Base-by-base conservation (phyloP, 192 early-diverging fungal species). In the Backusella morwellensis region DNA sequence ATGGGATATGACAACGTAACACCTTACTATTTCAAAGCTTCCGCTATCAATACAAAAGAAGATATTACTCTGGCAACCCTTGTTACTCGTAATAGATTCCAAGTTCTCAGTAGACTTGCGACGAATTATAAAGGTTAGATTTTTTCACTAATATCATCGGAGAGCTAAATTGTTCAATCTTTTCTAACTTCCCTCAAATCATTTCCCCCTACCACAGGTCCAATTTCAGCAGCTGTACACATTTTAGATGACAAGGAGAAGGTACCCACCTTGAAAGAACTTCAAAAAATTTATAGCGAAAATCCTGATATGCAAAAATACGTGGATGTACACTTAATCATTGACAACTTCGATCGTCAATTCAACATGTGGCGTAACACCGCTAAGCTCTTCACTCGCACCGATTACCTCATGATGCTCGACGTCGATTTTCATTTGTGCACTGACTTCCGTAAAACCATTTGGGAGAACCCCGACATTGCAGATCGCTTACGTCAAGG, bases 311-410 rank as follows among this genome's bases (percentile, higher is more conserved):
- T 90, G 77, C 79, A 77, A 23, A 36, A 86, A 77, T 87, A 82
- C 66, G 84, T 88, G 7, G 88, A 90, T 79, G 44, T 88, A 11
- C 88, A 90, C 75, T 78, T 90, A 3, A 82, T 90, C n/a, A 78
- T 88, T 11, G 88, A 90, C 70, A 77, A 78, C 23, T 90, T 89
- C 50, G 86, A 86, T 67, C 85, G 88, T 29, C 88, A 90, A 71
- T 89, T 90, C 78, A 90, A 90, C 63, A 86, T 87, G 86, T 90
- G 87, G 88, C 81, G 88, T n/a, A 90, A 90, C 44, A 82, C 90
- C 4, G 88, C 88, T 26, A 86, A 87, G 34, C 80, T 90, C 35
- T 90, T 89, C 72, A 85, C 88, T 17, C 77, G 88, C 40, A 88
- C 87, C 0, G 84, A 90, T 41, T 90, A 87, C 70, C 78, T 90